Evolutionary conservation across 2,329 filamentous ascomycete species (phyloP), one percentile per base, ranked within the genome.

Genomic region (Calonectria pteridis): DNA sequence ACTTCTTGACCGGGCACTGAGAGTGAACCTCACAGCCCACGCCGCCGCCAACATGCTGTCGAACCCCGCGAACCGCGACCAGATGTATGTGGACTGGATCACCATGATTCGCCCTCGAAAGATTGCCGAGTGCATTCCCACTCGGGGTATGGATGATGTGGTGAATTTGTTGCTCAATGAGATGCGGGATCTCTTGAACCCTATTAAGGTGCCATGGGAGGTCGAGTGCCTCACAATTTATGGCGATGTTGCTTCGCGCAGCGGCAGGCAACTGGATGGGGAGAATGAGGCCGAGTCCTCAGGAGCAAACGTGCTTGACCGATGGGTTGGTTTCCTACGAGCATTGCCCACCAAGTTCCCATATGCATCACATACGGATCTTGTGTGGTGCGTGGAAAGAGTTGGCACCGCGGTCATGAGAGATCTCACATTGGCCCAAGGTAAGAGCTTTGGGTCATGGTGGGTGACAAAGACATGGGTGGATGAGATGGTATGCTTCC

Each of bases 401-500:
- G 87, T 97, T 28, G 93, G 94, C 16, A 95, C 93, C 10, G 92
- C 94, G 26, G 93, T 94, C 23, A 91, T 97, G 87, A 90, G 95
- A 69, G 95, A 97, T 79, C 90, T 97, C 71, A 97, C 94, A 0
- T 92, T 97, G 65, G 89, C 91, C 50, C 93, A 94, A 76, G 94
- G 93, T 23, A 92, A 93, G 81, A 96, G 94, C 81, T 97, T 96
- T 81, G 93, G 94, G n/a, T 93, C 94, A 7, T 97, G 95, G 95
- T 97, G 94, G 94, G 94, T 98, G 72, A 95, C 95, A 4, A 98
- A 98, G 83, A 96, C 96, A 72, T 98, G 96, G 89, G 91, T 98
- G 67, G 96, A 98, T 81, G 96, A 98, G 85, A 97, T 98, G 94
- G 92, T 95, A 64, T 90, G 94, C 71, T 98, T 97, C 89, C 88